Conservation (phyloP, 2,329 filamentous ascomycete species). For the Colletotrichum aenigma region DNA sequence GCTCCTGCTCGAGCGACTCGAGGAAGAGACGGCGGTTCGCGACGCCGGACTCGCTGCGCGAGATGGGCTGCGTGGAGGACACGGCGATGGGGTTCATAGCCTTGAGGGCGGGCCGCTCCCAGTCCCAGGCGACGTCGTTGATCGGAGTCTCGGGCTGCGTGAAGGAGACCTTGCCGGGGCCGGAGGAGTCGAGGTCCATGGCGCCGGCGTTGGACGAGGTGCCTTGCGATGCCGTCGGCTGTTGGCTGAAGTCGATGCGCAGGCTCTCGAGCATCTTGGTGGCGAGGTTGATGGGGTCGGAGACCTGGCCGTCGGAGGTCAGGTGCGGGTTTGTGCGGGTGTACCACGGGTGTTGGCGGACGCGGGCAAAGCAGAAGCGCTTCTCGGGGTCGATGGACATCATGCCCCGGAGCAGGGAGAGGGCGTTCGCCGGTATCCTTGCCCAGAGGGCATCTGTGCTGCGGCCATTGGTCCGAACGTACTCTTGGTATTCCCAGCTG, state of each 20-base stretch:
- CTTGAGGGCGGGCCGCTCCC: conserved; percentile 75
- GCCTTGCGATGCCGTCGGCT: conserved; percentile 57
- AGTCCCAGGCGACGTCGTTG: conserved; percentile 80
- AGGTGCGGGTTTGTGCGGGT: conserved; percentile 82
- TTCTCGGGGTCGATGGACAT: conserved; percentile 77
- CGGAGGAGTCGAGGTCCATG: conserved; percentile 72
- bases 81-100: conserved; percentile 47
- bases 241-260: conserved; percentile 82
- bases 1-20: conserved; percentile 81
- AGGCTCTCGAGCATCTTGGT: conserved; percentile 93
- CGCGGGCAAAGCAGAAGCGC: conserved; percentile 84
- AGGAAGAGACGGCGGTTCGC: conserved; percentile 42
- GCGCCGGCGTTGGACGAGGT: conserved; percentile 44
- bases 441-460: conserved; percentile 87
- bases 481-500: conserved; percentile 93
- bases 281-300: conserved; percentile 83
- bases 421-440: conserved; percentile 72
- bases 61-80: conserved; percentile 55
- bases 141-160: conserved; percentile 85
- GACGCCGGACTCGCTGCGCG: conserved; percentile 36
- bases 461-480: conserved; percentile 77
- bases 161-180: conserved; percentile 63
- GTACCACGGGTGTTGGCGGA: conserved; percentile 94
- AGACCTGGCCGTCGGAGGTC: conserved; percentile 72
- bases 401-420: conserved; percentile 91